Base-by-base conservation (phyloP, 768 basidiomycete genomes). In the Pleurotus djamor region DNA sequence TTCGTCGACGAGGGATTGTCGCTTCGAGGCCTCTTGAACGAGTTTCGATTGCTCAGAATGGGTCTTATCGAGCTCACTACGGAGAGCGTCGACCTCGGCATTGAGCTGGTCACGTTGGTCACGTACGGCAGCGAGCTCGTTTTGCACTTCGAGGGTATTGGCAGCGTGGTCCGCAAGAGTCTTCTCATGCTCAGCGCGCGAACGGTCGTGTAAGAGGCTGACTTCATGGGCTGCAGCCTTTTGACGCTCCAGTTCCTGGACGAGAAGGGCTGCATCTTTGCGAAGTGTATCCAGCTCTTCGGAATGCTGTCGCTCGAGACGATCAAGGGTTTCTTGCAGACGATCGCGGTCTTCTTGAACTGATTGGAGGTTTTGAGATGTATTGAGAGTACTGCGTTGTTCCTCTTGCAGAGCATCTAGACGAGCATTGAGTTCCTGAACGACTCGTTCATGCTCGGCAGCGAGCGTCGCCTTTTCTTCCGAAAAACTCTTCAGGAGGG, bases 1-100 rank as follows among this genome's bases (percentile, higher is more conserved):
- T 67, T 95, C 91, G 17, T 82, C 79, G 8, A 83, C 84, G 38
- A 92, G 78, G 14, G 89, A 87, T 64, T 92, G 84, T 43, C 85
- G 87, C 64, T 88, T 87, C 6, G 90, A 89, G 8, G 84, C 85
- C 68, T 91, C 90, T 63, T 87, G 82, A 35, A 85, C 75, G 9
- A 91, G 81, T 66, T 81, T 81, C 3, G 81, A 79, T 64, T 88
- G 85, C 66, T 89, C 85, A 13, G 67, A 72, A 36, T 78, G 82
- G 35, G 85, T 84, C 61, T 74, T 76, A 51, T 83, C 79, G 7
- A 92, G 76, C 66, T 91, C 88, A 10, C 73, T 78, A 58, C 80
- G 81, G 52, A 90, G 77, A 63, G 73, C 72, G 34, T 76, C 79
- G 51, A 87, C 79, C 56, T 81, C 77, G 9, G 65, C 69, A 57